Evolutionary conservation across 139 green algal genomes (phyloP).

Genomic region (Spirogloea muscicola): DNA sequence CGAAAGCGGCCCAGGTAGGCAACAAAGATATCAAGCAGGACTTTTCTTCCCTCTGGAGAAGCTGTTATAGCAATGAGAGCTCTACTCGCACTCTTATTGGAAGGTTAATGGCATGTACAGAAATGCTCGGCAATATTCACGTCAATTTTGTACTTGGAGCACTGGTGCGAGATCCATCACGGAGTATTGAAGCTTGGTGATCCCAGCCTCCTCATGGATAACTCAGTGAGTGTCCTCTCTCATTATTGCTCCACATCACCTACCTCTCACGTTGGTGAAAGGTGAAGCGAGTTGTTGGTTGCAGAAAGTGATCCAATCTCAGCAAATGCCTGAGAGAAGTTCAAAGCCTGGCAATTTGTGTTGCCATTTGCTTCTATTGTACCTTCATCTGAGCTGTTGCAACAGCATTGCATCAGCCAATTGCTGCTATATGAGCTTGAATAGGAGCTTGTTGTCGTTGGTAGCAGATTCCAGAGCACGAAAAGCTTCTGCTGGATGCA

Average conservation of each 20-base stretch:
- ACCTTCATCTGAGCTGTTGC: background rate
- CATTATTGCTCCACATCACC: background rate
- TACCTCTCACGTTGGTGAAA: background rate
- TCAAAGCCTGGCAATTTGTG: background rate
- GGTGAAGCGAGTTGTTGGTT: background rate
- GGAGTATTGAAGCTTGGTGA: constrained; percentile 46
- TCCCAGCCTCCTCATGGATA: constrained; percentile 24
- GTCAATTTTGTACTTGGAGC: constrained; percentile 70
- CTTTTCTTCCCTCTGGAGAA: background rate
- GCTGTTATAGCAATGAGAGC: background rate
- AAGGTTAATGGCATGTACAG: constrained; percentile 13
- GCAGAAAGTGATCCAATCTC: background rate
- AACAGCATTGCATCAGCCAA: no score
- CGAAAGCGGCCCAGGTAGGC: constrained; percentile 55
- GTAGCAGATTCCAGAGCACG: constrained; percentile 24
- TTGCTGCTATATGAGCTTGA: background rate
- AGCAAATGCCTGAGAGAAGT: background rate
- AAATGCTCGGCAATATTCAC: constrained; percentile 60
- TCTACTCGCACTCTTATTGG: background rate
- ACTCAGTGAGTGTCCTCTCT: background rate
- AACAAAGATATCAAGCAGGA: background rate
- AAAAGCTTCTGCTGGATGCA: constrained; percentile 67
- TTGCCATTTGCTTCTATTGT: background rate
- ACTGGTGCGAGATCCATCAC: constrained; percentile 62
- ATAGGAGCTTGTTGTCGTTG: background rate